phyloP scores from a whole-genome alignment of 2,329 filamentous ascomycete species.

The Lithohypha guttulata region DNA sequence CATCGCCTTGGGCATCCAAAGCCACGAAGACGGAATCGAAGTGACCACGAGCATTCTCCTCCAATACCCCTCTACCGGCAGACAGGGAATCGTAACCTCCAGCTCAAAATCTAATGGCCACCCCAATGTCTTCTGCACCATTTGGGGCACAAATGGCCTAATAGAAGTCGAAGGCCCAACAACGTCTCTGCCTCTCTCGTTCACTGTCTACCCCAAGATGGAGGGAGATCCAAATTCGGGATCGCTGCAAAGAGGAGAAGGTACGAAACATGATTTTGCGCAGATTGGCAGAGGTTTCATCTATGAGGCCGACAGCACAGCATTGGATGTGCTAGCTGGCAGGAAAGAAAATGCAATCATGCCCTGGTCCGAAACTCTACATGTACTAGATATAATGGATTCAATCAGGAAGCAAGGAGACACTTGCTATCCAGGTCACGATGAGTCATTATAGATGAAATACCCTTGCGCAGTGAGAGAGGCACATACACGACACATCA shows the following conservation, averaged over 20 bases:
- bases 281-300: conserved; percentile 26
- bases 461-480: too few species aligned
- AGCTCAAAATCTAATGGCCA: conserved; percentile 22
- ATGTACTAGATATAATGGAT: conserved; percentile 39
- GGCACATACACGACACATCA: too few species aligned
- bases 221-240: conserved; percentile 5
- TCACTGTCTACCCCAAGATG: conserved; percentile 12
- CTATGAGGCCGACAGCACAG: conserved; percentile 24
- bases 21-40: conserved; percentile 23
- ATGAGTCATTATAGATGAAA: too few species aligned
- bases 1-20: conserved; percentile 48
- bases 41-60: conserved; percentile 30
- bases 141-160: conserved; percentile 19
- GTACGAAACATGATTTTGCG: conserved; percentile 22
- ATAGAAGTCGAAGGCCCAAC: conserved; percentile 14
- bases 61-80: conserved; percentile 29
- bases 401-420: conserved; percentile 32
- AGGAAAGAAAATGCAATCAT: conserved; percentile 33
- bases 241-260: conserved; percentile 8
- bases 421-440: conserved; percentile 19
- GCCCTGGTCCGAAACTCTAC: conserved; percentile 38
- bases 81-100: conserved; percentile 35
- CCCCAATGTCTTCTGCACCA: conserved; percentile 11
- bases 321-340: conserved; percentile 24
- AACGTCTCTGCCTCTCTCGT: conserved; percentile 12